phyloP scores from a whole-genome alignment of 2,329 filamentous ascomycete genomes.

The Aspergillus thermomutatus region DNA sequence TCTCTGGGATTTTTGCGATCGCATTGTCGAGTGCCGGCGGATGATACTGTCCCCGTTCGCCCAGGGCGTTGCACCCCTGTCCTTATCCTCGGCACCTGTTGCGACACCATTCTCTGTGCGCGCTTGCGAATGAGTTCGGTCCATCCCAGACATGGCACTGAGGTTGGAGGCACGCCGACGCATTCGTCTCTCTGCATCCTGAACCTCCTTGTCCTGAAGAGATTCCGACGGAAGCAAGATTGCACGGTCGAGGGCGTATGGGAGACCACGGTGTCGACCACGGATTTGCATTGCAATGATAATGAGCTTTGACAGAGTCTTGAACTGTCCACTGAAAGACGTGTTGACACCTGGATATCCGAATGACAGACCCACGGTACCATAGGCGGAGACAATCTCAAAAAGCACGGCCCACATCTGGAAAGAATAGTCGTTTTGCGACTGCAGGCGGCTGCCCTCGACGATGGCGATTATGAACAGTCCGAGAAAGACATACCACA shows the following conservation, averaged over 20 bases:
- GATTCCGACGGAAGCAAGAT: constrained; percentile 65
- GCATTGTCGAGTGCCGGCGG: constrained; percentile 27
- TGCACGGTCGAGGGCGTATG: constrained; percentile 66
- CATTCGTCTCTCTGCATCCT: constrained; percentile 47
- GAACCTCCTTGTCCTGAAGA: constrained; percentile 59
- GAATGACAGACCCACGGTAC: constrained; percentile 86
- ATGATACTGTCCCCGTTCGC: constrained; percentile 19
- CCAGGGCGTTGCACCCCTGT: constrained; percentile 16
- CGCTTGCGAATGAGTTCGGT: constrained; percentile 21
- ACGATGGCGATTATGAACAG: constrained; percentile 90
- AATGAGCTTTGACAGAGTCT: constrained; percentile 62
- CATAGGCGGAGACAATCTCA: constrained; percentile 86
- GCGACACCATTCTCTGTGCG: constrained; percentile 19
- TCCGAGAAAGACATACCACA: constrained; percentile 95
- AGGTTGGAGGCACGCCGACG: constrained; percentile 37
- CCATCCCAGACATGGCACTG: constrained; percentile 26
- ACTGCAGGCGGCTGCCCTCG: constrained; percentile 70
- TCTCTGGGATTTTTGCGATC: constrained; percentile 23
- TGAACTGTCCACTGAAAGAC: constrained; percentile 80
- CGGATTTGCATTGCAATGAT: constrained; percentile 66
- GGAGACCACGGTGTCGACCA: constrained; percentile 62
- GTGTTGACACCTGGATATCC: constrained; percentile 74
- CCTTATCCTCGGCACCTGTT: constrained; percentile 24
- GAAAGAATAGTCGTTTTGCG: constrained; percentile 56
- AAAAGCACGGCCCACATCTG: constrained; percentile 71